Conservation (phyloP, 148 eudicot genomes). For the Camellia japonica region DNA sequence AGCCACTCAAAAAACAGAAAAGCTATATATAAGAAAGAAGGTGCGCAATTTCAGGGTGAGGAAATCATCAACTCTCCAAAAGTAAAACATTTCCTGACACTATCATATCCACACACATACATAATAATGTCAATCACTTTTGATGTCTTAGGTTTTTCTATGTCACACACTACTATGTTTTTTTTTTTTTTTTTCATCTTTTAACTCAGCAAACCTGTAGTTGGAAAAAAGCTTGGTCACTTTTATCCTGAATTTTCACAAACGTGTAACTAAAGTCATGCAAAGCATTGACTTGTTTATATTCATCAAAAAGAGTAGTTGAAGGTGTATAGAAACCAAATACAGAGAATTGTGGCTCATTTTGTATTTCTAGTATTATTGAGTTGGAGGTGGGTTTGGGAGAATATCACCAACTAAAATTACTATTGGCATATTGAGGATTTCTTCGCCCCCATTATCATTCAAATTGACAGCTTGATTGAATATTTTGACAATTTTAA, state of each 20-base stretch:
- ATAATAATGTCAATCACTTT: not conserved
- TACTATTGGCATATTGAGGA: too few relatives aligned
- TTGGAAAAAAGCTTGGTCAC: constrained; percentile 7
- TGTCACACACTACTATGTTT: not conserved
- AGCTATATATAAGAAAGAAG: not conserved
- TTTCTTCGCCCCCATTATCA: too few relatives aligned
- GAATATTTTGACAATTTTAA: too few relatives aligned
- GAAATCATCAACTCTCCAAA: not conserved
- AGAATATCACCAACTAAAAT: too few relatives aligned
- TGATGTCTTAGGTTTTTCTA: not conserved
- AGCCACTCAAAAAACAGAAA: not conserved
- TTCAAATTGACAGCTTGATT: too few relatives aligned
- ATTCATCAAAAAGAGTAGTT: not conserved
- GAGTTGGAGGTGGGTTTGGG: too few relatives aligned
- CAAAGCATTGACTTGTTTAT: not conserved
- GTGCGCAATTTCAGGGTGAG: constrained; percentile 10
- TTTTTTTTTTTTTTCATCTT: not conserved
- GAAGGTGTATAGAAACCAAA: not conserved
- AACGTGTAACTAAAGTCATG: constrained; percentile 24
- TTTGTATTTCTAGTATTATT: too few relatives aligned
- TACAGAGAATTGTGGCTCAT: too few relatives aligned
- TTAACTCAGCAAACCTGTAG: not conserved
- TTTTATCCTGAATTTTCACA: constrained; percentile 20
- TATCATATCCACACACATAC: not conserved
- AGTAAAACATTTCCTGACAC: not conserved